Conservation (phyloP, 805 yeast genomes). For the Metschnikowia drakensbergensis region DNA sequence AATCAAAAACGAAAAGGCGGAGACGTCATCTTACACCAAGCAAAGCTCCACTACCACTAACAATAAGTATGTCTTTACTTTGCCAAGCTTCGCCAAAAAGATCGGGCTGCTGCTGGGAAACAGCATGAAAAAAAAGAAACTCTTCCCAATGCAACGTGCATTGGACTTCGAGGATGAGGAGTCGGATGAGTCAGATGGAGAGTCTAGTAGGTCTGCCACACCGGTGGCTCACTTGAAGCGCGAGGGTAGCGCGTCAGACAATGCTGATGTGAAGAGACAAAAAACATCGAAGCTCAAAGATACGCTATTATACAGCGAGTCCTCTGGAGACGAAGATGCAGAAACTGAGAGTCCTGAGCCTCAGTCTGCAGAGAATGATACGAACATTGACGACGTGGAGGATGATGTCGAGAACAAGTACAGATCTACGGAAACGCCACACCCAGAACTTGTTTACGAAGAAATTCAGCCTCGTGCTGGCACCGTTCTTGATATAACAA, state of each 20-base stretch:
- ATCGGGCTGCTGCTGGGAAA: slow-evolving; percentile 24
- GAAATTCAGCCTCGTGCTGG: slow-evolving; percentile 32
- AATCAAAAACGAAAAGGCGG: slow-evolving; percentile 12
- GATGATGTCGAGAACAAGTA: slow-evolving; percentile 36
- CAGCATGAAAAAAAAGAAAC: slow-evolving; percentile 21
- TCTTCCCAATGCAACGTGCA: slow-evolving; percentile 54
- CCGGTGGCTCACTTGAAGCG: slow-evolving; percentile 31
- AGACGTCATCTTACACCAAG: slow-evolving; percentile 1
- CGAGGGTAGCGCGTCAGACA: slow-evolving; percentile 22
- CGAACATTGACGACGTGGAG: slow-evolving; percentile 18
- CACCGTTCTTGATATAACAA: slow-evolving; percentile 39
- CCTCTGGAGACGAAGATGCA: slow-evolving; percentile 23
- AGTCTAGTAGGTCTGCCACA: slow-evolving; percentile 35
- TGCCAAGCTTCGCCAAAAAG: slow-evolving; percentile 38
- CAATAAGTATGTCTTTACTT: slow-evolving; percentile 10
- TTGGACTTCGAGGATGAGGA: slow-evolving; percentile 44
- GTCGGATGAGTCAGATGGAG: slow-evolving; percentile 30
- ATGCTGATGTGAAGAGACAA: slow-evolving; percentile 20
- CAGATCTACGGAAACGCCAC: slow-evolving; percentile 45
- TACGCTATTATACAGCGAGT: slow-evolving; percentile 29
- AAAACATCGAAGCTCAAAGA: slow-evolving; percentile 25
- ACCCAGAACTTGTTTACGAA: slow-evolving; percentile 55
- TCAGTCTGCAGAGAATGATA: slow-evolving; percentile 20
- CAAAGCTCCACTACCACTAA: slow-evolving; percentile 3
- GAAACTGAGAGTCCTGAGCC: neutral